Evolutionary conservation across 306 rosid species (phyloP), one percentile per base, ranked within the genome.

Genomic region (Boehmeria nivea): DNA sequence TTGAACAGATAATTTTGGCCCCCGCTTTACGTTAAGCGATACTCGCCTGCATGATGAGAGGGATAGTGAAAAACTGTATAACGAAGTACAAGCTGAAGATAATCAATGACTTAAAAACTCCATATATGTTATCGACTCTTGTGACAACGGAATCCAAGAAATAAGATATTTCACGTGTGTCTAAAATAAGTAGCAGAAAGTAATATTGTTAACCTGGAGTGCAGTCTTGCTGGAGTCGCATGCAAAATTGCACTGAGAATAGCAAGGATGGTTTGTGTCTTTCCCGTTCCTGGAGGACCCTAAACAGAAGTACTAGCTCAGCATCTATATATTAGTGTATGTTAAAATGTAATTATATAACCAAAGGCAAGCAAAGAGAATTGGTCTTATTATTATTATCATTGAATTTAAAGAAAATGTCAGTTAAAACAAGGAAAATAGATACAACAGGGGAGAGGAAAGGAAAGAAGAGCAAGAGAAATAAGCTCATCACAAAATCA

Each of bases 211-310:
- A 74, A 90, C 98, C 77, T 90, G 51, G 94, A 75, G 17, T 72
- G 83, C 68, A 87, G 47, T 74, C 95, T 84, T 26, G 87, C 70
- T 53, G 98, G 98, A 67, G 85, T 80, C 27, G 98, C 88, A 80
- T 90, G 98, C 71, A 90, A 79, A 76, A 90, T 87, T 63, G 89
- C 78, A 51, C 98, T 90, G 26, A 90, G 89, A 76, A 90, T 76
- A 66, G 88, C 98, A 66, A 90, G 94, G 66, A 84, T 87, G 63
- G 98, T 84, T 60, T 90, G 94, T 59, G 98, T 90, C 76, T 90
- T 90, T 64, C 95, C 98, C 53, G 98, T 90, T 64, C 98, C 95
- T 69, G 98, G 98, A 70, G 98, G 98, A 9, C 98, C 98, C 98
- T 90, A 72, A 63, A 78, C 73, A 71, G 40, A 62, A 58, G 58